A percentile compares a stretch with the other conserved stretches of the same genome.
Evolutionary conservation across 306 rosid species (phyloP).

Genomic region (Fragaria vesca): DNA sequence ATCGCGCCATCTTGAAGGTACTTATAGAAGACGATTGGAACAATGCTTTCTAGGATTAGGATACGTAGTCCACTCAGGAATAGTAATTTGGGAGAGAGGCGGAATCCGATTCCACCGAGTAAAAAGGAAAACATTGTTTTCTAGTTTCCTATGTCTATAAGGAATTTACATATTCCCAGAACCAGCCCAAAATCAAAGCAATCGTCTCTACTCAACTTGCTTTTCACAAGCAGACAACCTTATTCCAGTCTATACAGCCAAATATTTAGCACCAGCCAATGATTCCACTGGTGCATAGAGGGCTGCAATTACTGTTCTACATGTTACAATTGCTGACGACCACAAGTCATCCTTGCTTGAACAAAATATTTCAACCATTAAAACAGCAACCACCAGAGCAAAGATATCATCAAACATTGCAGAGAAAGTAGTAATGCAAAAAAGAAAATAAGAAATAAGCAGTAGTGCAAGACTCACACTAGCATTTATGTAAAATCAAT

Average conservation of each 20-base stretch:
- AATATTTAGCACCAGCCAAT: no score
- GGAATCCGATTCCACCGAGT: not conserved
- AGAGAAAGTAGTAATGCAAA: not conserved
- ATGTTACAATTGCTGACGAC: not conserved
- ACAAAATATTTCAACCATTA: constrained; percentile 4
- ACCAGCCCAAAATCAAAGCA: no score
- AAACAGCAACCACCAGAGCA: constrained; percentile 3
- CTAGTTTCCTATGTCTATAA: not conserved
- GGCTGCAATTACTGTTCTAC: not conserved
- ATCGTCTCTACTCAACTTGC: no score
- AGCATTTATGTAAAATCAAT: not conserved
- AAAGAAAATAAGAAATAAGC: not conserved
- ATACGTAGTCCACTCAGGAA: not conserved
- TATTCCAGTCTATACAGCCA: no score
- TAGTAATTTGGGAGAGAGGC: not conserved
- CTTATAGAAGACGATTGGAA: not conserved
- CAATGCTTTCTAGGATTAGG: not conserved
- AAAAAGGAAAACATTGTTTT: not conserved
- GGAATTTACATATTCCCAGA: not conserved
- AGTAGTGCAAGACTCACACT: not conserved
- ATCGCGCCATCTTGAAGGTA: not conserved
- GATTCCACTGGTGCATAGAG: not conserved
- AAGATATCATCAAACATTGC: constrained; percentile 5
- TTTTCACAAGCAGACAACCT: no score
- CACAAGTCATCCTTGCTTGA: not conserved